Percentiles rank a stretch among this genome's conserved stretches.
These are phyloP conservation scores for Dittrichia graveolens DNA, from an alignment of 129 eudicot species.

Conservation along the genomic window DNA sequence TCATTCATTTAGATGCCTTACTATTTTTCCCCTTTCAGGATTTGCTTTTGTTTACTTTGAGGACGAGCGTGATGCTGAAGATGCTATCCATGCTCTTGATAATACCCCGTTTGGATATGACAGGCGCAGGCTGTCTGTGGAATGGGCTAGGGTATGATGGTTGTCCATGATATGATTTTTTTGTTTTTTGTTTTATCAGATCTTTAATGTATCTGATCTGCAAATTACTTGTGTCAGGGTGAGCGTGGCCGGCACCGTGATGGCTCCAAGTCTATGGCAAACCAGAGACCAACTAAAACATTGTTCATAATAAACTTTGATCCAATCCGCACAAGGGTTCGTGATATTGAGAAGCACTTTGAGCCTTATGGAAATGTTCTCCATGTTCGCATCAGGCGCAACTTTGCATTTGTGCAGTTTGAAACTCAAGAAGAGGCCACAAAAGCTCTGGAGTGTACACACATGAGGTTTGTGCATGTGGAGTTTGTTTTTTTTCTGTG, in stretches of 20 bases:
- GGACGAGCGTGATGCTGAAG: conserved; percentile 96
- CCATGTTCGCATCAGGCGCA: conserved; percentile 87
- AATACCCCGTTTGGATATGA: conserved; percentile 86
- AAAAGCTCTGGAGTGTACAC: conserved; percentile 81
- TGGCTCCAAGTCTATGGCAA: conserved; percentile 58
- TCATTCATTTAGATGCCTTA: not conserved
- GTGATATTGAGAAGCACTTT: conserved; percentile 82
- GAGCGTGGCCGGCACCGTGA: conserved; percentile 80
- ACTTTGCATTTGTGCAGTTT: conserved; percentile 97
- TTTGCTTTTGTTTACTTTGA: conserved; percentile 94
- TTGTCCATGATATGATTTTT: not conserved
- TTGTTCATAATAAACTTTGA: conserved; percentile 95
- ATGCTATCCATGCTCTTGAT: conserved; percentile 85
- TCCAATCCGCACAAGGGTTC: conserved; percentile 58
- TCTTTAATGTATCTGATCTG: not conserved
- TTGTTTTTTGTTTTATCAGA: not conserved
- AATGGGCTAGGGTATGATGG: conserved; percentile 84
- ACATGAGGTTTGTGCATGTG: conserved; percentile 67
- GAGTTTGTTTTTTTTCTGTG: not conserved
- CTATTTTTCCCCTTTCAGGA: conserved; percentile 50
- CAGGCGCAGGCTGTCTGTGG: conserved; percentile 76
- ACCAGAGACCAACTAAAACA: conserved; percentile 90
- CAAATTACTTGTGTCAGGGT: conserved; percentile 52
- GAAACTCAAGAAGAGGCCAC: conserved; percentile 95
- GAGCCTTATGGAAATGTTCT: conserved; percentile 82